Conservation (phyloP, 805 yeast species). For the Debaryomyces prosopidis region DNA sequence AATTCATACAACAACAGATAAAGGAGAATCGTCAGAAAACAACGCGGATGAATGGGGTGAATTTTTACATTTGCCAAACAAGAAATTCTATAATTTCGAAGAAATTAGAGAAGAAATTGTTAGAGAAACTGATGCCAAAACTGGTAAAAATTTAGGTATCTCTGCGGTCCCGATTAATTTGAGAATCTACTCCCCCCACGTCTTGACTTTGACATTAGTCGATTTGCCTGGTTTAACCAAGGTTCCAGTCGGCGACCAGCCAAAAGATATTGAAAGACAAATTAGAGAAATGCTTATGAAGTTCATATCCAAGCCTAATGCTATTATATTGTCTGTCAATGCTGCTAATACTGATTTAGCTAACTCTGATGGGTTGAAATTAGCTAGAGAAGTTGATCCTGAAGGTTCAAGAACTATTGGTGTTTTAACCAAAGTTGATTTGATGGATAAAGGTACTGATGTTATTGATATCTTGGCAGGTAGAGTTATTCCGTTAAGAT, state of each 20-base stretch:
- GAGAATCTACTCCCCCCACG: slow-evolving; percentile 91
- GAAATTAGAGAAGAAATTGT: slow-evolving; percentile 90
- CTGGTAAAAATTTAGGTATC: slow-evolving; percentile 83
- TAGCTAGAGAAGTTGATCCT: slow-evolving; percentile 97
- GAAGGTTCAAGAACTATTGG: slow-evolving; percentile 96
- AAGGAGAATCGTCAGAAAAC: slow-evolving; percentile 61
- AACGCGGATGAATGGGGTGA: slow-evolving; percentile 95
- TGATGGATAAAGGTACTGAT: slow-evolving; percentile 98
- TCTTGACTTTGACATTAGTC: slow-evolving; percentile 87
- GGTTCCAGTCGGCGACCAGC: slow-evolving; percentile 99
- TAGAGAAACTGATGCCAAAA: slow-evolving; percentile 82
- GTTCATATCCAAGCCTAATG: slow-evolving; percentile 92
- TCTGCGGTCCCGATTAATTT: slow-evolving; percentile 90
- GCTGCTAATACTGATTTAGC: slow-evolving; percentile 97
- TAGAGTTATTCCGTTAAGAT: slow-evolving; percentile 89
- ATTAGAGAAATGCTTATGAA: slow-evolving; percentile 91
- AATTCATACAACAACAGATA: slow-evolving; percentile 41
- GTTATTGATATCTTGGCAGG: slow-evolving; percentile 95
- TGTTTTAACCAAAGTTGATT: slow-evolving; percentile 91
- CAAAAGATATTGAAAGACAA: slow-evolving; percentile 92
- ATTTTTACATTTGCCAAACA: slow-evolving; percentile 87
- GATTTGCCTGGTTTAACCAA: slow-evolving; percentile 97
- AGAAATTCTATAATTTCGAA: slow-evolving; percentile 82
- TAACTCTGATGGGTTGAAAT: slow-evolving; percentile 91
- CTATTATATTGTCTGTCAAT: slow-evolving; percentile 90